Evolutionary conservation across 108 stramenopile genomes (phyloP).

Genomic region (Aurantiochytrium sp.): DNA sequence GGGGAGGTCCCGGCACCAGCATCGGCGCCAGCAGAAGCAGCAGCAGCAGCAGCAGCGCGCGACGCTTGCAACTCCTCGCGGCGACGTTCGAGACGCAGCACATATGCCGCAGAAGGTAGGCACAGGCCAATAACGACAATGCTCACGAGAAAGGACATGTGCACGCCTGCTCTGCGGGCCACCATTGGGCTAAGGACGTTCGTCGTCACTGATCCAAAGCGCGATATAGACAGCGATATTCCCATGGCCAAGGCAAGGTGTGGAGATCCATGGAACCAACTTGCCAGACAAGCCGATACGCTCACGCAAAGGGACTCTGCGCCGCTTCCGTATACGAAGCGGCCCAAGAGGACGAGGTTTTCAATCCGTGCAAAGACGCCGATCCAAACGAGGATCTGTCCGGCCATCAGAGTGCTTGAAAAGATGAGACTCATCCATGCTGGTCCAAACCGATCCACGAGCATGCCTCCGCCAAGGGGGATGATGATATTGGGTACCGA

Average conservation of each 20-base stretch:
- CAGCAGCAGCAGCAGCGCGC: no score
- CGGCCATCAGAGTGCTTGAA: slow-evolving; percentile 28
- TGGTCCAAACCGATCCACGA: slow-evolving; percentile 37
- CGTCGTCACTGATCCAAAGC: slow-evolving; percentile 56
- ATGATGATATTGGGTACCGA: slow-evolving; percentile 54
- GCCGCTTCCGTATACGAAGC: slow-evolving; percentile 55
- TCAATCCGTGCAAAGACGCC: slow-evolving; percentile 26
- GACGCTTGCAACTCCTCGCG: no score
- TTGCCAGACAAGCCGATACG: slow-evolving; percentile 45
- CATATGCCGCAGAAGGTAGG: not conserved
- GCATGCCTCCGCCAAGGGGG: slow-evolving; percentile 54
- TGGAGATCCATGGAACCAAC: slow-evolving; percentile 53
- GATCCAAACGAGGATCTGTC: slow-evolving; percentile 46
- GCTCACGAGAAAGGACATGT: slow-evolving; percentile 47
- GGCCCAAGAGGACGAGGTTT: slow-evolving; percentile 51
- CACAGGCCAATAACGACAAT: slow-evolving; percentile 21
- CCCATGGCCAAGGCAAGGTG: slow-evolving; percentile 62
- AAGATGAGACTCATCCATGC: slow-evolving; percentile 21
- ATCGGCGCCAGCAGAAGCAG: no score
- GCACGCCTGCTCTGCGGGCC: slow-evolving; percentile 32
- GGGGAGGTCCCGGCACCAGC: no score
- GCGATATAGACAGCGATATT: slow-evolving; percentile 40
- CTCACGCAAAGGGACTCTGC: slow-evolving; percentile 56
- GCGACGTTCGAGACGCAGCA: not conserved
- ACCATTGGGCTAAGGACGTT: slow-evolving; percentile 44